Evolutionary conservation across 345 rosid species (phyloP).

Genomic region (Eucalyptus dawsonii): DNA sequence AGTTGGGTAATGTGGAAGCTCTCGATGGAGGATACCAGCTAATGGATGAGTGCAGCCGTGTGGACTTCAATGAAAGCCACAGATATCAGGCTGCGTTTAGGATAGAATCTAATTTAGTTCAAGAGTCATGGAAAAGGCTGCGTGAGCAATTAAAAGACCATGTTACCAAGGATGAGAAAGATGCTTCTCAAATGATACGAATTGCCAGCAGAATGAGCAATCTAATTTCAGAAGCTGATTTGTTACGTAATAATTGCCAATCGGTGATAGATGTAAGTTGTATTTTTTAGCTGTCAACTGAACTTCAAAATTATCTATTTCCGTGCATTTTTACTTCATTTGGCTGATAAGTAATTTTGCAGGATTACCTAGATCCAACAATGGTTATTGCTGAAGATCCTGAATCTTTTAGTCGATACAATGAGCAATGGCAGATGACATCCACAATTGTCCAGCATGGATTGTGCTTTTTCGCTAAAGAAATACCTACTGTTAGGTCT

Average conservation of each 20-base stretch:
- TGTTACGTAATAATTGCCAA: slow-evolving; percentile 34
- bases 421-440: slow-evolving; percentile 47
- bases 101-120: slow-evolving; percentile 22
- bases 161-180: slow-evolving; percentile 37
- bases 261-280: slow-evolving; percentile 21
- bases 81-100: slow-evolving; percentile 8
- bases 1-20: slow-evolving; percentile 15
- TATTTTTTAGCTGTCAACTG: not conserved
- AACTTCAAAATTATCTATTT: not conserved
- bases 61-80: slow-evolving; percentile 39
- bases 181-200: slow-evolving; percentile 29
- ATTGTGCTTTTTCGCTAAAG: slow-evolving; percentile 42
- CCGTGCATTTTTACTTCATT: not conserved
- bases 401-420: slow-evolving; percentile 19
- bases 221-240: slow-evolving; percentile 67
- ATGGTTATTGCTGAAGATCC: slow-evolving; percentile 21
- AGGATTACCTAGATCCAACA: slow-evolving; percentile 43
- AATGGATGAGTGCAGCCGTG: slow-evolving; percentile 85
- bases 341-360: slow-evolving; percentile 3
- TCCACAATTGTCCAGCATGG: slow-evolving; percentile 45
- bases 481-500: slow-evolving; percentile 18
- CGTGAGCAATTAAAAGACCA: slow-evolving; percentile 34
- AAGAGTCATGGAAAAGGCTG: slow-evolving; percentile 62
- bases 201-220: slow-evolving; percentile 45
- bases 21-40: slow-evolving; percentile 27